Base-by-base conservation (phyloP, 345 rosid species). In the Litchi chinensis region DNA sequence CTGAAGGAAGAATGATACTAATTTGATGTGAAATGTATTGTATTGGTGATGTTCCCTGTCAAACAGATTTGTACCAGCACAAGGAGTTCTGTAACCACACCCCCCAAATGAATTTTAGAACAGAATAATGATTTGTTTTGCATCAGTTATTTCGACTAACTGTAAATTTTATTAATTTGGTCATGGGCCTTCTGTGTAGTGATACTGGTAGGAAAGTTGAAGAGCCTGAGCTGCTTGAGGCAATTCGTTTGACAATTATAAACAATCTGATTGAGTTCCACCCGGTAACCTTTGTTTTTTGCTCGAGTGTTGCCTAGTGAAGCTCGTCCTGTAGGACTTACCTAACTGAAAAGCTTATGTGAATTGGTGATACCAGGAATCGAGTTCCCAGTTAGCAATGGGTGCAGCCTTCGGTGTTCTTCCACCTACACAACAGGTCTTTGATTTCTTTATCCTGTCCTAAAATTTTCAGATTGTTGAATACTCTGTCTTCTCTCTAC, bases 371-470 rank as follows among this genome's bases (percentile, higher is more conserved):
- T 82, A 41, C 76, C 87, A 96, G 99, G 99, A 96, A 86, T 94
- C 99, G 79, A 94, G 99, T 83, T 87, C 99, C 37, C 97, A 94
- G 82, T 85, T 96, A 76, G 99, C 99, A 64, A 87, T 96, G 97
- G 99, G 99, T 74, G 89, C 76, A 68, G 98, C 98, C 81, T 96
- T 96, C 52, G 99, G 99, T 73, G 89, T 89, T 74, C 88, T 84
- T 76, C 97, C 97, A 28, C 99, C 98, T 43, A 77, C 86, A 76
- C 76, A 89, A 77, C 81, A 74, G 98, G 99, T 88, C 46, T 70
- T 48, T 56, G 57, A 22, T 22, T 67, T 68, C 16, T 76, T 13
- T 21, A 13, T 73, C 60, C 22, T 10, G 6, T n/a, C 24, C 74
- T 28, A 46, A 46, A 8, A 8, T n/a, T 69, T 48, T 80, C 65